A percentile compares a stretch with the other conserved stretches of the same genome.
These are phyloP conservation scores for Drechmeria coniospora DNA, from an alignment of 2,329 filamentous ascomycete genomes.

Conservation along the genomic window DNA sequence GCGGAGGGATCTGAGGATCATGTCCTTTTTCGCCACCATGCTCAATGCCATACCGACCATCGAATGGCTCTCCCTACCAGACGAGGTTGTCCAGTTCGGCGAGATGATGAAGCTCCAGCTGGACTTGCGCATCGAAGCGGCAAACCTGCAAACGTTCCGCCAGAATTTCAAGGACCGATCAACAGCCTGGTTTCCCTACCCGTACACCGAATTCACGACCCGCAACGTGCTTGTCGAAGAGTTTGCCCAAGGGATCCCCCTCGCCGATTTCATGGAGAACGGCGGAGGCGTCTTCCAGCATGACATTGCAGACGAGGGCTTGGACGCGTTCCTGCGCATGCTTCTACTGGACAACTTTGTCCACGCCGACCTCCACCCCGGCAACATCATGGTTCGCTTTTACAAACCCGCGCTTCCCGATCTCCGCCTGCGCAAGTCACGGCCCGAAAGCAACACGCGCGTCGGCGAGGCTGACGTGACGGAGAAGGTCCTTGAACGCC, in stretches of 20 bases:
- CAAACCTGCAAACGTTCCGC: conserved; percentile 78
- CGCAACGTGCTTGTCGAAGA: conserved; percentile 88
- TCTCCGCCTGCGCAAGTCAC: conserved; percentile 23
- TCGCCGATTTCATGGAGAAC: conserved; percentile 79
- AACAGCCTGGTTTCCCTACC: conserved; percentile 94
- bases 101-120: conserved; percentile 99
- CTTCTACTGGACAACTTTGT: conserved; percentile 94
- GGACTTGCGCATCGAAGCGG: conserved; percentile 84
- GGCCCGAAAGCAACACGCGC: conserved; percentile 13
- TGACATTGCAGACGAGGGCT: conserved; percentile 85
- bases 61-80: conserved; percentile 91
- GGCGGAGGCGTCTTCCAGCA: conserved; percentile 86
- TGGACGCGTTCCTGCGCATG: conserved; percentile 95
- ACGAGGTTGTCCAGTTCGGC: conserved; percentile 86
- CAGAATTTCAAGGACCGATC: conserved; percentile 78
- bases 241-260: conserved; percentile 84
- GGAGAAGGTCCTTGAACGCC: conserved; percentile 66
- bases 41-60: conserved; percentile 86
- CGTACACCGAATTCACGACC: conserved; percentile 84
- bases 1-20: conserved; percentile 80
- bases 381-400: conserved; percentile 99
- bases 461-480: conserved; percentile 58
- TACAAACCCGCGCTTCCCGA: conserved; percentile 67
- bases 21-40: conserved; percentile 74
- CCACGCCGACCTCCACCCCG: conserved; percentile 88